Percentiles rank a stretch among this genome's conserved stretches.
Evolutionary conservation across 1,139 yeast genomes (phyloP).

Genomic region (Dujonia santamariae): DNA sequence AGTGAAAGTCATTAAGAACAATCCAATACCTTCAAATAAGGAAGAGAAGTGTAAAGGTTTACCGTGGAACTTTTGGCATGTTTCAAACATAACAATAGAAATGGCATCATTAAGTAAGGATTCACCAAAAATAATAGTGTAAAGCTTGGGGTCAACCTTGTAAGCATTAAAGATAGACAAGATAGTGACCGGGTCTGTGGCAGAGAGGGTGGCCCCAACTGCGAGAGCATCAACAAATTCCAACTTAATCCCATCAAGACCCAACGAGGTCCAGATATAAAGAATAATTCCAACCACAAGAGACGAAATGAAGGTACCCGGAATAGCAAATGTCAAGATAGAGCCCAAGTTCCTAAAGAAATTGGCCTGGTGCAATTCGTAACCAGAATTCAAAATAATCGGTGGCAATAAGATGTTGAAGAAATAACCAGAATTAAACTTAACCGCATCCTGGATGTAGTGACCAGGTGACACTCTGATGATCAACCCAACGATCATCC

Average conservation of each 20-base stretch:
- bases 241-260: conserved; percentile 81
- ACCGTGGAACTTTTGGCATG: conserved; percentile 95
- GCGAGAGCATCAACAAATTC: conserved; percentile 96
- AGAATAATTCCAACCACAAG: conserved; percentile 82
- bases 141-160: conserved; percentile 94
- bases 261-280: conserved; percentile 87
- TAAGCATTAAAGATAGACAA: conserved; percentile 94
- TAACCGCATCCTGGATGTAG: conserved; percentile 94
- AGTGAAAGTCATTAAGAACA: conserved; percentile 90
- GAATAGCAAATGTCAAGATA: conserved; percentile 91
- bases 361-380: conserved; percentile 92
- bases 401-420: conserved; percentile 95
- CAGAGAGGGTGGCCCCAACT: conserved; percentile 95
- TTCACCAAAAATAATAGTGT: conserved; percentile 96
- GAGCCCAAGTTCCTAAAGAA: conserved; percentile 91
- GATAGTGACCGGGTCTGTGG: conserved; percentile 98
- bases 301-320: conserved; percentile 93
- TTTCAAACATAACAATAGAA: conserved; percentile 98
- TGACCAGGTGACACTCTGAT: conserved; percentile 93
- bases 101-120: conserved; percentile 94
- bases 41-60: conserved; percentile 71
- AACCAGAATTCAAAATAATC: conserved; percentile 92
- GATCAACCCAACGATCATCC: conserved; percentile 91
- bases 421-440: conserved; percentile 91
- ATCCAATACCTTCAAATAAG: conserved; percentile 88